A percentile compares a stretch with the other conserved stretches of the same genome.
These are phyloP conservation scores for Phaseolus lunatus DNA, from an alignment of 306 rosid genomes.

Conservation along the genomic window DNA sequence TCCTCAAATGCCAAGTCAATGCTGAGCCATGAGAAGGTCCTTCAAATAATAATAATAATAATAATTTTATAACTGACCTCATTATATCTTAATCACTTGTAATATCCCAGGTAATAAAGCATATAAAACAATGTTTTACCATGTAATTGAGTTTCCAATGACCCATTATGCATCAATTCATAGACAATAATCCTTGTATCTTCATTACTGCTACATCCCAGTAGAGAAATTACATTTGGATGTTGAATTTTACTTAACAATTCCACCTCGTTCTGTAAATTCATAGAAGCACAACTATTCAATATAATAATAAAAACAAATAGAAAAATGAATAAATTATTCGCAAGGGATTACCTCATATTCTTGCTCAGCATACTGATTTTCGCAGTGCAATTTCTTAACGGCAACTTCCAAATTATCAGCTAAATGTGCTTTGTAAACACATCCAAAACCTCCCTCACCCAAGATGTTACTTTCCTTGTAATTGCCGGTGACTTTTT, in stretches of 20 bases:
- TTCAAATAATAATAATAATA: conserved; percentile 43
- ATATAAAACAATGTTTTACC: conserved; percentile 58
- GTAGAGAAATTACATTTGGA: conserved; percentile 76
- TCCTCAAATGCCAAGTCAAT: conserved; percentile 92
- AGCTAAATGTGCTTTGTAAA: conserved; percentile 81
- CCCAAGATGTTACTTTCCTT: conserved; percentile 81
- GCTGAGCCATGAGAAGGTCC: conserved; percentile 91
- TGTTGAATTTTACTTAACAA: conserved; percentile 84
- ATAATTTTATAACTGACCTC: conserved; percentile 24
- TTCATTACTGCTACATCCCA: conserved; percentile 77
- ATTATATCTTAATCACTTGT: conserved; percentile 7
- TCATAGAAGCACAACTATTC: conserved; percentile 43
- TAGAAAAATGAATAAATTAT: neutral
- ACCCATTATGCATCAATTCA: conserved; percentile 95
- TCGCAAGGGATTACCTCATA: conserved; percentile 63
- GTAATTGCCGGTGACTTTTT: conserved; percentile 76
- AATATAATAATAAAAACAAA: neutral
- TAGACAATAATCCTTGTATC: conserved; percentile 76
- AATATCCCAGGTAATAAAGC: neutral
- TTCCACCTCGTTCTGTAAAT: conserved; percentile 90
- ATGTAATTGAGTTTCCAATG: conserved; percentile 89
- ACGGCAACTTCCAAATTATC: conserved; percentile 79
- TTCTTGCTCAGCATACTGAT: conserved; percentile 73
- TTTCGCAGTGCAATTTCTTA: conserved; percentile 74
- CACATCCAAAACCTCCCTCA: conserved; percentile 96